Conservation (phyloP, 1,284 basidiomycete species). For the Ganoderma meredithae region DNA sequence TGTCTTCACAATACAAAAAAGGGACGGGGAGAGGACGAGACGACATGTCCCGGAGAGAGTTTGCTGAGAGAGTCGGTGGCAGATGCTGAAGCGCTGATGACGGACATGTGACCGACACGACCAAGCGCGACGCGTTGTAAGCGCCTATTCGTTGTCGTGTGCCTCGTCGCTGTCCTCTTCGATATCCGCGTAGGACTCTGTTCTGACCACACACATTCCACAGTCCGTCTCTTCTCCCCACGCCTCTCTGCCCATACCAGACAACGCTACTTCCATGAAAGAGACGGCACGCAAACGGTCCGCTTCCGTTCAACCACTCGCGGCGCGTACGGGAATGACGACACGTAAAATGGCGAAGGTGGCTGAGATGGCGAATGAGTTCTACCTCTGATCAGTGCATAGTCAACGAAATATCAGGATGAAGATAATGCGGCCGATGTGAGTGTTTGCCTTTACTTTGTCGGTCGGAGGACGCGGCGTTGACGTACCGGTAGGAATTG, state of each 20-base stretch:
- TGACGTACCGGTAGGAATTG: constrained; percentile 47
- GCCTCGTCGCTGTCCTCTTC: neutral
- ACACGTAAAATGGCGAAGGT: constrained; percentile 14
- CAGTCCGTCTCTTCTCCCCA: neutral
- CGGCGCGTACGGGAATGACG: neutral
- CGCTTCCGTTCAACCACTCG: neutral
- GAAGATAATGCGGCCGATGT: constrained; percentile 10
- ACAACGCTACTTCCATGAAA: neutral
- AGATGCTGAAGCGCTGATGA: neutral
- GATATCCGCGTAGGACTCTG: no score
- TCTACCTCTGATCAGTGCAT: neutral
- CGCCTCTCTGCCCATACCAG: neutral
- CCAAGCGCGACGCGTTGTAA: neutral
- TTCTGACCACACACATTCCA: neutral
- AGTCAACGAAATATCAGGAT: neutral
- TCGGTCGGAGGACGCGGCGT: no score
- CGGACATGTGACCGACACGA: constrained; percentile 9
- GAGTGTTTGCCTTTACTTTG: neutral
- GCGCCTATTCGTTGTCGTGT: neutral
- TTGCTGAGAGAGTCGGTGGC: no score
- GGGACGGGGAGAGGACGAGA: no score
- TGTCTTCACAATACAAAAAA: no score
- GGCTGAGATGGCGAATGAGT: constrained; percentile 1
- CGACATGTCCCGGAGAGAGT: no score
- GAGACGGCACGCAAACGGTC: neutral